phyloP scores from a whole-genome alignment of 257 asterid species.

The Nyctanthes arbortristis region DNA sequence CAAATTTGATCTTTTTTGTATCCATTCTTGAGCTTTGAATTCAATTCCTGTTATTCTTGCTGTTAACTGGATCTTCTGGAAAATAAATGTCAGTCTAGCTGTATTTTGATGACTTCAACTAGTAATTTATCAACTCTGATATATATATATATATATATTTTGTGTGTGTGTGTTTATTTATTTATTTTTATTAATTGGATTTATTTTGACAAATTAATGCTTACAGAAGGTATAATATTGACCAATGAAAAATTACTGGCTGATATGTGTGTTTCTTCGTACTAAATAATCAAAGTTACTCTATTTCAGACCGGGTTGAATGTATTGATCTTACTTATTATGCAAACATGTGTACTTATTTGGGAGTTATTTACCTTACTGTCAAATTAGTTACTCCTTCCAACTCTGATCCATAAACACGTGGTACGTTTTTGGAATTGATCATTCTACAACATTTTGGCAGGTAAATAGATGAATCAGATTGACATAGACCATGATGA shows the following conservation, averaged over 20 bases:
- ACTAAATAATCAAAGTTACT: neutral
- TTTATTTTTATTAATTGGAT: neutral
- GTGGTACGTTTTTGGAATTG: no score
- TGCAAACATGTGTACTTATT: neutral
- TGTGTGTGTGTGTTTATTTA: neutral
- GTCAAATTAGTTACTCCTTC: neutral
- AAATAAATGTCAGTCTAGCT: constrained; percentile 3
- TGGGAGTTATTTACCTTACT: neutral
- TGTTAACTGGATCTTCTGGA: neutral
- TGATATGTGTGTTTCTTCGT: neutral
- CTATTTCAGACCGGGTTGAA: neutral
- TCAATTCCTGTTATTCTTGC: neutral
- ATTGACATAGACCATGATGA: constrained; percentile 48
- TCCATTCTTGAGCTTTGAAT: constrained; percentile 3
- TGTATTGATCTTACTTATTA: neutral
- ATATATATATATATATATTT: no score
- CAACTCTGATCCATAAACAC: neutral
- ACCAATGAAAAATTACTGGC: neutral
- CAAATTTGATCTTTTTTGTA: neutral
- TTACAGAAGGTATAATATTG: neutral
- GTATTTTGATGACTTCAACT: neutral
- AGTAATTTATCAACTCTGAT: neutral
- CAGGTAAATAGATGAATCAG: constrained; percentile 57
- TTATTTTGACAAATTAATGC: neutral
- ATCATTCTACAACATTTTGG: constrained; percentile 10